Evolutionary conservation across 371 early-diverging fungal species (phyloP).

Genomic region (Globomyces sp.): DNA sequence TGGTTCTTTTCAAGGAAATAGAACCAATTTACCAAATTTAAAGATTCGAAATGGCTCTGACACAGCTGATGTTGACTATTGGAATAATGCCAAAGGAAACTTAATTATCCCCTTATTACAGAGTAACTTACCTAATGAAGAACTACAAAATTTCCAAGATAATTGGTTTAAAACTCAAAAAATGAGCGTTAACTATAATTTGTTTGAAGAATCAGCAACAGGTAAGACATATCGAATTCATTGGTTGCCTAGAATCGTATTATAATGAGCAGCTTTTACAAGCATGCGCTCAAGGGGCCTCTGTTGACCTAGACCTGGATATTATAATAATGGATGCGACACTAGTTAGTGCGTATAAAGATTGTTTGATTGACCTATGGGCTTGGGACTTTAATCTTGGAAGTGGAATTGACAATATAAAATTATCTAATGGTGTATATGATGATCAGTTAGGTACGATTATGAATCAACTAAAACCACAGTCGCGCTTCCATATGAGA

Average conservation of each 20-base stretch:
- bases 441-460: background rate
- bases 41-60: background rate
- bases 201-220: background rate
- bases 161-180: background rate
- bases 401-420: background rate
- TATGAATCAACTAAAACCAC: no score
- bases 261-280: background rate
- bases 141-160: background rate
- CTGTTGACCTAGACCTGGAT: background rate
- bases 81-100: background rate
- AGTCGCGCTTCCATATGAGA: conserved; percentile 1
- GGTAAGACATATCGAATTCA: background rate
- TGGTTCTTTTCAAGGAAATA: conserved; percentile 1
- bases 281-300: background rate
- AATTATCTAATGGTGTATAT: background rate
- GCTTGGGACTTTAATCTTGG: conserved; percentile 4
- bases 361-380: background rate
- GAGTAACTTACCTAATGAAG: background rate
- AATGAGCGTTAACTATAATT: background rate
- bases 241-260: background rate
- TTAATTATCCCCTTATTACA: background rate
- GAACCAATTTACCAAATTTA: conserved; percentile 5
- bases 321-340: background rate
- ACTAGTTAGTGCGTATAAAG: background rate
- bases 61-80: background rate